Percentiles rank a stretch among this genome's conserved stretches.
These are phyloP conservation scores for Chaetoceros muelleri DNA, from an alignment of 108 stramenopile genomes.

Conservation along the genomic window DNA sequence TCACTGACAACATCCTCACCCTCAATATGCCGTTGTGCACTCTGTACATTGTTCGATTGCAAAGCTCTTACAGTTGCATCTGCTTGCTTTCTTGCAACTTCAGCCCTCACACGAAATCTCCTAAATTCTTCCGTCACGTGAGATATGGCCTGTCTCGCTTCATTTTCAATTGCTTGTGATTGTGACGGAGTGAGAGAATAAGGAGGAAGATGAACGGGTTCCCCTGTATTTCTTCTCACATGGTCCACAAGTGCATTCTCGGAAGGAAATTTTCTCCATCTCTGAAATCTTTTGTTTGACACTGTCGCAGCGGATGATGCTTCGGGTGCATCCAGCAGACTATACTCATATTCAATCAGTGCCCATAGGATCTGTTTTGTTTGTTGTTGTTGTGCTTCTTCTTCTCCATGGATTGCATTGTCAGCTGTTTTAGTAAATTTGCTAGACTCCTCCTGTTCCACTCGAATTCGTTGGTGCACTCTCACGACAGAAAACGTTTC, in stretches of 20 bases:
- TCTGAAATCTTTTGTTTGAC: conserved; percentile 27
- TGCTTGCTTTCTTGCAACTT: conserved; percentile 71
- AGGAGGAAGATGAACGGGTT: conserved; percentile 67
- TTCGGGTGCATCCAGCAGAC: conserved; percentile 26
- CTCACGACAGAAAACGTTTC: background rate
- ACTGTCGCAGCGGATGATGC: conserved; percentile 7
- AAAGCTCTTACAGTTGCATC: conserved; percentile 70
- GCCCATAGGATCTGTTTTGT: conserved; percentile 63
- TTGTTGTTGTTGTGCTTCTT: background rate
- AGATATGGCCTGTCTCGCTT: conserved; percentile 48
- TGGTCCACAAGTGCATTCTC: conserved; percentile 65
- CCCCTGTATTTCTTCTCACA: conserved; percentile 77
- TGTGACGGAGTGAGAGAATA: conserved; percentile 72
- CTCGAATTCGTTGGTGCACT: background rate
- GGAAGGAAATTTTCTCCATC: conserved; percentile 66
- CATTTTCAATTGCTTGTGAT: conserved; percentile 45
- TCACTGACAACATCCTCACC: conserved; percentile 30
- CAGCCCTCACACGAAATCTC: conserved; percentile 70
- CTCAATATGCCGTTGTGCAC: conserved; percentile 58
- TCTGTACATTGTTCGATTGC: conserved; percentile 56
- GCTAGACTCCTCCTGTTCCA: background rate
- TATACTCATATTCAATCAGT: conserved; percentile 52
- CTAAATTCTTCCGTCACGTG: conserved; percentile 76
- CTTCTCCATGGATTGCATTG: too few relatives aligned
- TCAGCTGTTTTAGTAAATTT: background rate